Evolutionary conservation across 495 filamentous ascomycete species (phyloP).

Genomic region (Penicillium daleae): DNA sequence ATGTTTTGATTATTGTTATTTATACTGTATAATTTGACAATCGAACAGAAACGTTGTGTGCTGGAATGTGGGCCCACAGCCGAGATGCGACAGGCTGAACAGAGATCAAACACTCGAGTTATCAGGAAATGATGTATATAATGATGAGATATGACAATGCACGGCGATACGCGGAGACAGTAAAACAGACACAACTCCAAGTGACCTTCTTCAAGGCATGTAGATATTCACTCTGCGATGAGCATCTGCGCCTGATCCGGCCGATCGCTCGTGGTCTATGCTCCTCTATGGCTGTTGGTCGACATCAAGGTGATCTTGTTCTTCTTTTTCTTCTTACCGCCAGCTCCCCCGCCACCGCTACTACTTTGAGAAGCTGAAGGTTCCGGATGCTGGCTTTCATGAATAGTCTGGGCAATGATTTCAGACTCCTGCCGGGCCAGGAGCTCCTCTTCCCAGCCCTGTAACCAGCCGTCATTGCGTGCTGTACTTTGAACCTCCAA

Average conservation of each 20-base stretch:
- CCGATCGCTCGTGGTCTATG: conserved; percentile 37
- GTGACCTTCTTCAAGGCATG: conserved; percentile 1
- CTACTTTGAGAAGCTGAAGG: conserved; percentile 24
- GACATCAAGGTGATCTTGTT: conserved; percentile 94
- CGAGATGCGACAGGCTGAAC: conserved; percentile 7
- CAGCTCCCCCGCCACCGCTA: conserved; percentile 9
- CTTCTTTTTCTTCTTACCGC: conserved; percentile 78
- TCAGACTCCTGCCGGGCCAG: conserved; percentile 52
- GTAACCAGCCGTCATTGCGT: conserved; percentile 78
- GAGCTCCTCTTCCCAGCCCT: conserved; percentile 73
- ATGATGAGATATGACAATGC: not conserved
- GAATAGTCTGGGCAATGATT: conserved; percentile 40
- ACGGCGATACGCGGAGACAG: not conserved
- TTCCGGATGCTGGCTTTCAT: conserved; percentile 32
- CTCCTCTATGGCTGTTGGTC: conserved; percentile 72
- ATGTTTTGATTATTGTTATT: conserved; percentile 20
- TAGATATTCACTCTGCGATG: not conserved
- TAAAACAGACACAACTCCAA: conserved; percentile 7
- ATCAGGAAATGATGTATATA: not conserved
- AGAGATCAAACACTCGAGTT: not conserved
- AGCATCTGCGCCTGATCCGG: not conserved
- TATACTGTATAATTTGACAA: conserved; percentile 10
- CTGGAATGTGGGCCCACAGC: conserved; percentile 21
- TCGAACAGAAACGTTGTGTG: conserved; percentile 24
- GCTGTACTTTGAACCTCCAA: conserved; percentile 36